Conservation (phyloP, 257 asterid genomes). For the Handroanthus guayacan region DNA sequence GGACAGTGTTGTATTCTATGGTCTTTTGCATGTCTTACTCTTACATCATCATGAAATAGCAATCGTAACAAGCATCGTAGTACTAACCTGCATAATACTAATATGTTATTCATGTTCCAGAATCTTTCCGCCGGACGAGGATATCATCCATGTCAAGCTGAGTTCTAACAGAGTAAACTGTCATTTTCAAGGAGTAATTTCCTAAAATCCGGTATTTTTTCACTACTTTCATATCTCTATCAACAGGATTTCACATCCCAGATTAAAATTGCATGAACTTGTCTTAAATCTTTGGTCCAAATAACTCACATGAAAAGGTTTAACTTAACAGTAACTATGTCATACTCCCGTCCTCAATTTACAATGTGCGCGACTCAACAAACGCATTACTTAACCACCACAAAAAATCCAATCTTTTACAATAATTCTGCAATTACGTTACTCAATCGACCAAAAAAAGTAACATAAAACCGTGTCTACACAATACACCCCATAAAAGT, state of each 20-base stretch:
- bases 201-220: background rate
- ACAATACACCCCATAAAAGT: too few species aligned
- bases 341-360: background rate
- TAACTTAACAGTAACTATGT: background rate
- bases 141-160: background rate
- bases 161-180: background rate
- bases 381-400: too few species aligned
- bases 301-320: background rate
- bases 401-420: too few species aligned
- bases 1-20: background rate
- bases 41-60: conserved; percentile 5
- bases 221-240: background rate
- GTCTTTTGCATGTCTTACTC: background rate
- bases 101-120: background rate
- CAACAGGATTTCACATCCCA: background rate
- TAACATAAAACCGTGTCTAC: too few species aligned
- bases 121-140: background rate
- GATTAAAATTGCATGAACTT: background rate
- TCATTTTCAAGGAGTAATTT: conserved; percentile 6
- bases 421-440: background rate
- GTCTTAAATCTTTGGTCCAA: background rate
- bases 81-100: background rate
- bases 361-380: background rate
- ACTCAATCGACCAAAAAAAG: too few species aligned
- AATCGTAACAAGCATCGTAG: background rate